A percentile compares a stretch with the other conserved stretches of the same genome.
These are phyloP conservation scores for Apiospora saccharicola DNA, from an alignment of 2,329 filamentous ascomycete genomes.

Conservation along the genomic window DNA sequence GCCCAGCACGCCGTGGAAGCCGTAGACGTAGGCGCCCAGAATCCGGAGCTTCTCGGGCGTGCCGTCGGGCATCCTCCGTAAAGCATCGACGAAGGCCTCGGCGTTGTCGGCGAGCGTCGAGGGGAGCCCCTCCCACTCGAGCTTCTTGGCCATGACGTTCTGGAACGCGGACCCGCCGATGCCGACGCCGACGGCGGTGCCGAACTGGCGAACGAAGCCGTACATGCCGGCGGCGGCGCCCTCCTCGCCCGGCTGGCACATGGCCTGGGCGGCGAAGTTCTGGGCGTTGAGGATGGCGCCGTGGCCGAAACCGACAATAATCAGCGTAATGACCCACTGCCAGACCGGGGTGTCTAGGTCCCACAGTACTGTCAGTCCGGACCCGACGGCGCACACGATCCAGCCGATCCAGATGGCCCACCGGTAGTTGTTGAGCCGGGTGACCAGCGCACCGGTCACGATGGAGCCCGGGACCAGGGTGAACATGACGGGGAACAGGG, in stretches of 20 bases:
- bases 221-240: constrained; percentile 44
- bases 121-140: constrained; percentile 40
- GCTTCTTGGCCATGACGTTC: constrained; percentile 47
- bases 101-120: constrained; percentile 39
- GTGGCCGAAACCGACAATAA: constrained; percentile 32
- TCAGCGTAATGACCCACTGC: constrained; percentile 27
- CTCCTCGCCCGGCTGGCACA: constrained; percentile 30
- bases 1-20: constrained; percentile 61
- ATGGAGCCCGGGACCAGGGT: constrained; percentile 31
- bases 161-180: constrained; percentile 51
- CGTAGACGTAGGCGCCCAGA: constrained; percentile 56
- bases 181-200: constrained; percentile 51
- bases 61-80: background rate
- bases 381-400: constrained; percentile 27
- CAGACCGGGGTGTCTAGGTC: constrained; percentile 23
- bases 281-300: constrained; percentile 32
- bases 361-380: constrained; percentile 29
- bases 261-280: constrained; percentile 33
- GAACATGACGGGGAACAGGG: constrained; percentile 32
- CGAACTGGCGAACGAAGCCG: constrained; percentile 49
- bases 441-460: constrained; percentile 31
- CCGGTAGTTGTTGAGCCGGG: constrained; percentile 30
- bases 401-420: constrained; percentile 32
- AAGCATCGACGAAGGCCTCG: constrained; percentile 36
- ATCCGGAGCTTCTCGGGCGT: constrained; percentile 17